A percentile compares a stretch with the other conserved stretches of the same genome.
Evolutionary conservation across 768 basidiomycete species (phyloP).

Genomic region (Boletus subparvulus): DNA sequence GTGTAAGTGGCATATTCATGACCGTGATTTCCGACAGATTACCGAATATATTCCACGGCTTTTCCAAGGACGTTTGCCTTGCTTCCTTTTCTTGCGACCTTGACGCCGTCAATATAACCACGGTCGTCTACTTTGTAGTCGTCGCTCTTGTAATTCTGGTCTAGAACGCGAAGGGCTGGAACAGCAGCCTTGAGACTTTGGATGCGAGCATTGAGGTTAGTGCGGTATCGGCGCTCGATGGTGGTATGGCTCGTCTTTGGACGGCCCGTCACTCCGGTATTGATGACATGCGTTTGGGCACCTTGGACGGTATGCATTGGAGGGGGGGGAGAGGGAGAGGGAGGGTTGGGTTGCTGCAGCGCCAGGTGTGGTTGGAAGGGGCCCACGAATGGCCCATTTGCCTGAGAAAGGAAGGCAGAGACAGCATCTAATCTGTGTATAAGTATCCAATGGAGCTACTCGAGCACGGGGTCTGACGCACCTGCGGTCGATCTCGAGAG

Average conservation of each 20-base stretch:
- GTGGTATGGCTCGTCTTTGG: conserved; percentile 87
- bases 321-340: conserved; percentile 44
- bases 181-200: conserved; percentile 78
- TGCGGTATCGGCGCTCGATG: conserved; percentile 85
- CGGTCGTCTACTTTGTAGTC: conserved; percentile 67
- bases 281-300: conserved; percentile 24
- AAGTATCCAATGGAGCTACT: neutral
- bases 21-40: conserved; percentile 13
- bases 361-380: conserved; percentile 38
- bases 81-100: conserved; percentile 85
- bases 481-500: conserved; percentile 24
- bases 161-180: conserved; percentile 78
- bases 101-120: conserved; percentile 90
- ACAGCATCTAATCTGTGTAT: conserved; percentile 26
- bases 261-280: conserved; percentile 16
- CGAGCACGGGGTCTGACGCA: neutral
- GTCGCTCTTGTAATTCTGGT: conserved; percentile 47
- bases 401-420: conserved; percentile 18
- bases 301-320: conserved; percentile 24
- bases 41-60: conserved; percentile 86
- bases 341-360: conserved; percentile 25
- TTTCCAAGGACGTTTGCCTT: conserved; percentile 90
- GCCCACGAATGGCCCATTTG: conserved; percentile 22
- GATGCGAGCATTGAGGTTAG: conserved; percentile 85
- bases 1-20: conserved; percentile 3